Evolutionary conservation across 805 yeast genomes (phyloP).

Genomic region (Lachancea nothofagi): DNA sequence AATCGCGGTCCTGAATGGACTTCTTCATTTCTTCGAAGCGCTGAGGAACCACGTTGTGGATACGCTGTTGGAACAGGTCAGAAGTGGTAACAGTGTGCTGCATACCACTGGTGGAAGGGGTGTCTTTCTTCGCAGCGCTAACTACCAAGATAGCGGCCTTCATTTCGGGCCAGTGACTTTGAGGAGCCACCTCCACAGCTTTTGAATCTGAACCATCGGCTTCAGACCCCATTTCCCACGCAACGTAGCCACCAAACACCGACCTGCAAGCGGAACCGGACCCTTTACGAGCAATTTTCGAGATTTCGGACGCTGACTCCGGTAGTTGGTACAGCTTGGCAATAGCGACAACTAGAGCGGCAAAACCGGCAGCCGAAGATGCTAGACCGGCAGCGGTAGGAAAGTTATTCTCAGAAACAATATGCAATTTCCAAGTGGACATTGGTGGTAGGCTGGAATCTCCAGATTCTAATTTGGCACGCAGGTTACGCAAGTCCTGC

Average conservation of each 20-base stretch:
- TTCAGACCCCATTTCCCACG: conserved; percentile 92
- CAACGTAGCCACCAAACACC: conserved; percentile 93
- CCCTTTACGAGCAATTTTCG: conserved; percentile 94
- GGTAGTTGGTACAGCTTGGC: conserved; percentile 81
- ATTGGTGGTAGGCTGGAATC: conserved; percentile 55
- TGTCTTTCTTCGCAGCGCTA: conserved; percentile 89
- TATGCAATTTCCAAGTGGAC: conserved; percentile 61
- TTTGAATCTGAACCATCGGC: conserved; percentile 85
- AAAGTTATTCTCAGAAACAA: conserved; percentile 91
- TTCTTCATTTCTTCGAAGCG: conserved; percentile 79
- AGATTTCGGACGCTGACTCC: conserved; percentile 76
- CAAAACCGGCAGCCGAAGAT: conserved; percentile 97
- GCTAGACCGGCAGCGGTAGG: conserved; percentile 99
- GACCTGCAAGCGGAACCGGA: conserved; percentile 99
- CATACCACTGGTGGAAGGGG: conserved; percentile 94
- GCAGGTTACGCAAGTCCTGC: conserved; percentile 61
- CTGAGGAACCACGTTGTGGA: conserved; percentile 76
- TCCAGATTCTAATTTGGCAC: conserved; percentile 52
- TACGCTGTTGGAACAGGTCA: conserved; percentile 75
- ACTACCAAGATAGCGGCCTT: conserved; percentile 90
- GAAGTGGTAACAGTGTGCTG: conserved; percentile 89
- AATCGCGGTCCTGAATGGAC: conserved; percentile 69
- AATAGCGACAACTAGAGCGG: conserved; percentile 88
- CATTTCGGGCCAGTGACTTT: conserved; percentile 86
- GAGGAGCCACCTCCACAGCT: conserved; percentile 87